Evolutionary conservation across 352 stramenopile genomes (phyloP).

Genomic region (Globisporangium acanthophoron): DNA sequence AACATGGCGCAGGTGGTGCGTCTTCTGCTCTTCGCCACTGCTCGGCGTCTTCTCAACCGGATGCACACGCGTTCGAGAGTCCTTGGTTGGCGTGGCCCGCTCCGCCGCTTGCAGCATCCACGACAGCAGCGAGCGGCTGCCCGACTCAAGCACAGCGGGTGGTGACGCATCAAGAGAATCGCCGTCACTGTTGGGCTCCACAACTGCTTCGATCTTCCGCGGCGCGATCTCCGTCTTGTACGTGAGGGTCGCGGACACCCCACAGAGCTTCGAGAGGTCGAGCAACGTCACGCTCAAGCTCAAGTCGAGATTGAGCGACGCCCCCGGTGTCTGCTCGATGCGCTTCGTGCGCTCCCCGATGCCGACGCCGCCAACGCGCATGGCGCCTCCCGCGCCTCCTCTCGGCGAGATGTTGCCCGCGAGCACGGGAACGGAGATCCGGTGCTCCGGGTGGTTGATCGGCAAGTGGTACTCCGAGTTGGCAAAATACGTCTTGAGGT

Average conservation of each 20-base stretch:
- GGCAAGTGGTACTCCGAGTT: constrained; percentile 62
- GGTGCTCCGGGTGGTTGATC: constrained; percentile 63
- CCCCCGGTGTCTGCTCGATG: constrained; percentile 28
- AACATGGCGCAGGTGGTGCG: constrained; percentile 37
- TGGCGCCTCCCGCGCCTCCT: constrained; percentile 9
- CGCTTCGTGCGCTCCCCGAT: constrained; percentile 33
- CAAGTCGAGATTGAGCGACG: constrained; percentile 50
- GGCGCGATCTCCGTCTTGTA: constrained; percentile 45
- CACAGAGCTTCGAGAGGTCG: constrained; percentile 70
- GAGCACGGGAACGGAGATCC: constrained; percentile 41
- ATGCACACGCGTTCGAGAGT: constrained; percentile 7
- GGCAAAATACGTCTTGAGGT: constrained; percentile 67
- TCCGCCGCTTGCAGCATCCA: constrained; percentile 53
- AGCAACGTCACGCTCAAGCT: constrained; percentile 68
- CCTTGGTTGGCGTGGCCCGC: constrained; percentile 12
- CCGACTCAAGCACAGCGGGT: constrained; percentile 13
- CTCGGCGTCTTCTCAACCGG: neutral
- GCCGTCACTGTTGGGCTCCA: neutral
- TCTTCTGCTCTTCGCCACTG: neutral
- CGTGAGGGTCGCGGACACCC: constrained; percentile 66
- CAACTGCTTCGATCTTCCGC: constrained; percentile 12
- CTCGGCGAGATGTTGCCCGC: constrained; percentile 38
- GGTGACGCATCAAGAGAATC: neutral
- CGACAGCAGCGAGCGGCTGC: constrained; percentile 48
- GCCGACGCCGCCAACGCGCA: neutral